Base-by-base conservation (phyloP, 2,329 filamentous ascomycete species). In the Aureobasidium vineae region DNA sequence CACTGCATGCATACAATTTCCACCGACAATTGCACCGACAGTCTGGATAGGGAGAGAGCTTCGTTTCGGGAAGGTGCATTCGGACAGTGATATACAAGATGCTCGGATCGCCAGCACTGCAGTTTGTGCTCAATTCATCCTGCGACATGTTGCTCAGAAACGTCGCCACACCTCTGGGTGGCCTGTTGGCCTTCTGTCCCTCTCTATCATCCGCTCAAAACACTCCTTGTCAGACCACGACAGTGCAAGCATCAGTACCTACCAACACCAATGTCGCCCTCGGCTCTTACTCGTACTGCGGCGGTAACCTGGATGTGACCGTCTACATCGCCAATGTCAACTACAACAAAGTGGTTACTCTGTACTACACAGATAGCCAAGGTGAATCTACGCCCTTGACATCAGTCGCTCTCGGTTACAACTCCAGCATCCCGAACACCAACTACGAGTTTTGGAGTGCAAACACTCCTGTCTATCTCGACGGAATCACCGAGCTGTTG, bases 311-410 rank as follows among this genome's bases (percentile, higher is more conserved):
- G 31, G 71, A 73, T 64, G 69, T 70, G 3, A 67, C 69, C 1
- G 71, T 70, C 57, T 75, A 72, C 66, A 72, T 75, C 65, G 70
- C 68, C 43, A 75, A 75, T 49, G 61, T 75, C 11, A 68, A 72
- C 66, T 75, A 75, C 67, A 70, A 75, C 70, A 75, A 75, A 66
- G 54, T 70, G 10, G 72, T 75, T 6, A 73, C 66, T 13, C 68
- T 75, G 26, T 75, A 73, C 68, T 75, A 72, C 68, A 75, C 72
- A 19, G 72, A 75, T 50, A 52, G 68, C 13, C 69, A 72, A 66
- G 70, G 70, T 57, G 65, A 71, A 38, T 72, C 71, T 36, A 75
- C 74, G n/a, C 73, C 73, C 19, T 68, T 75, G 15, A 69, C 70
- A n/a, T 69, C 68, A 19, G 41, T 74, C 21, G 67, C 68, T 3